Conservation (phyloP, 108 stramenopile species). For the Hondaea fermentalgiana region DNA sequence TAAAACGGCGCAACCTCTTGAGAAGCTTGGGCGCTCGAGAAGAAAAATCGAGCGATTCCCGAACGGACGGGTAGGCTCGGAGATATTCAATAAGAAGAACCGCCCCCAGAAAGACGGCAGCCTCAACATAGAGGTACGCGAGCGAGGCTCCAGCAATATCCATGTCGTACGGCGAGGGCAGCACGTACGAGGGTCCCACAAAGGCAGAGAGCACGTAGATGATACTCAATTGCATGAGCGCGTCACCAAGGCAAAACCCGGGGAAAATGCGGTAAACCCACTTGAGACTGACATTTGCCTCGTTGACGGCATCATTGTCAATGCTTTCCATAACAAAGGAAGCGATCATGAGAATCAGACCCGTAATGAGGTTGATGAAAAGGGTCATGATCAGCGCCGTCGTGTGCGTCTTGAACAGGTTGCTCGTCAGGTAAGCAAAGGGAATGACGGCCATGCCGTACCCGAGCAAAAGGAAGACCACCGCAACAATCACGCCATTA, state of each 20-base stretch:
- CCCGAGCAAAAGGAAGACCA: slow-evolving; percentile 33
- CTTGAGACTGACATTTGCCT: slow-evolving; percentile 24
- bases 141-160: slow-evolving; percentile 41
- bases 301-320: slow-evolving; percentile 18
- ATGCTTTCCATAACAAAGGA: slow-evolving; percentile 45
- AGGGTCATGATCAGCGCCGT: slow-evolving; percentile 49
- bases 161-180: slow-evolving; percentile 20
- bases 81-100: slow-evolving; percentile 28
- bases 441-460: slow-evolving; percentile 50
- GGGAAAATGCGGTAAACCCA: slow-evolving; percentile 50
- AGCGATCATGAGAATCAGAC: slow-evolving; percentile 46
- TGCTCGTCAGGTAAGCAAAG: slow-evolving; percentile 46
- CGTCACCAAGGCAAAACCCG: slow-evolving; percentile 49
- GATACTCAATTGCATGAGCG: slow-evolving; percentile 42
- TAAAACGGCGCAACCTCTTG: too few relatives aligned
- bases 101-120: slow-evolving; percentile 21
- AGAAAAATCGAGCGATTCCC: neutral
- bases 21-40: neutral
- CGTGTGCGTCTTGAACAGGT: slow-evolving; percentile 40
- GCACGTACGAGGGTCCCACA: neutral
- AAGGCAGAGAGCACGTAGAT: neutral
- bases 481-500: slow-evolving; percentile 21
- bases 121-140: slow-evolving; percentile 23
- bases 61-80: neutral
- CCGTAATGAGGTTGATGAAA: slow-evolving; percentile 54